Percentiles rank a stretch among this genome's conserved stretches.
phyloP scores from a whole-genome alignment of 495 filamentous ascomycete genomes.

The Aspergillus affinis region DNA sequence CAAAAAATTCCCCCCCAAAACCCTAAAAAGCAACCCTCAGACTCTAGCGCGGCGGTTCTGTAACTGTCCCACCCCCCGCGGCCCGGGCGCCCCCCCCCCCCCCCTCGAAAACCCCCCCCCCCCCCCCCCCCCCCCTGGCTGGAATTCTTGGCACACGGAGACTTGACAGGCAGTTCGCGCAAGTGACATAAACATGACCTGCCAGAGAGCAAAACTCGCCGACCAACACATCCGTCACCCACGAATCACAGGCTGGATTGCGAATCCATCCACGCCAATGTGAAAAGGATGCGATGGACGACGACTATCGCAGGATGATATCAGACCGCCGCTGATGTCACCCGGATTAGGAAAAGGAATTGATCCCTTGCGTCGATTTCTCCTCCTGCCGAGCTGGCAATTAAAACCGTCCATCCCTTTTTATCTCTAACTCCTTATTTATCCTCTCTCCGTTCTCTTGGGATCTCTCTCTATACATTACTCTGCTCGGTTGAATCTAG shows the following conservation, averaged over 20 bases:
- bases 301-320: not conserved
- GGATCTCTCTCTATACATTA: not conserved
- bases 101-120: too few relatives aligned
- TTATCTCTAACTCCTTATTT: not conserved
- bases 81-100: too few relatives aligned
- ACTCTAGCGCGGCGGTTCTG: too few relatives aligned
- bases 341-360: not conserved
- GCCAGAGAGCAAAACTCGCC: not conserved
- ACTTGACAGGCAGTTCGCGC: not conserved
- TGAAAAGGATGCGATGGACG: not conserved
- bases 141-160: not conserved
- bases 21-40: too few relatives aligned
- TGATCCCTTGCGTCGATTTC: not conserved
- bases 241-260: not conserved
- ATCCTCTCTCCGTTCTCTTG: not conserved
- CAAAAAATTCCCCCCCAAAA: too few relatives aligned
- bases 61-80: too few relatives aligned
- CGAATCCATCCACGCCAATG: too few relatives aligned
- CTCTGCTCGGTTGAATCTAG: not conserved
- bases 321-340: constrained; percentile 5
- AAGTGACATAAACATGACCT: not conserved
- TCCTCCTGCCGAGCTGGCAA: not conserved
- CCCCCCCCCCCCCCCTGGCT: too few relatives aligned
- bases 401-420: not conserved
- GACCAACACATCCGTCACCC: not conserved